Evolutionary conservation across 805 yeast genomes (phyloP), one percentile per base, ranked within the genome.

Genomic region (Millerozyma acaciae): DNA sequence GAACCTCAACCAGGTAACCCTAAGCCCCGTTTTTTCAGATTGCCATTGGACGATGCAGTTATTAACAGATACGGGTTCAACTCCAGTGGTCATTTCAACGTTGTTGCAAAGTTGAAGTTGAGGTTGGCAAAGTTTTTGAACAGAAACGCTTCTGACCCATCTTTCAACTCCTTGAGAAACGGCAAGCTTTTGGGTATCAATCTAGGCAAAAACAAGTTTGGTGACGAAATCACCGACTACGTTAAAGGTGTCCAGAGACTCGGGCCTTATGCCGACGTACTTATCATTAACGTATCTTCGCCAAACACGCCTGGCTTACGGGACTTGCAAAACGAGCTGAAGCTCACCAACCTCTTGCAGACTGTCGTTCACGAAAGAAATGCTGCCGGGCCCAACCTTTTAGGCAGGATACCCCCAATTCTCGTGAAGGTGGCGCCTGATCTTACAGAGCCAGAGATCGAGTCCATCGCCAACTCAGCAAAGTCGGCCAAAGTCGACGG

Each of bases 261-360:
- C 45, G 95, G 94, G 8, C 76, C 79, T 8, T 78, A 69, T 47
- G 96, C 97, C 4, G 97, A 90, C 60, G 88, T 85, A 6, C 66
- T 90, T 40, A 90, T 90, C 13, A 76, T 90, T 43, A 90, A 90
- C 51, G 96, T 90, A 9, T 87, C 96, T 1, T 84, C 95, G 30
- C 97, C 97, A 33, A 90, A 90, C 54, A 90, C 97, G 1, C 97
- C 97, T 4, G 97, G 97, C 2, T 71, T 90, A 45, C 76, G 97
- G 51, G 85, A 79, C 47, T 71, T 90, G 45, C 97, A 90, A 64
- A 75, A 65, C 36, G 95, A 85, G 46, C 69, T 68, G 35, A 84
- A 83, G 54, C 71, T 90, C 39, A 76, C 86, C 6, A 69, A 69
- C 21, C 65, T 90, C 47, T 69, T 90, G 46, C 62, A 73, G 7